A percentile compares a stretch with the other conserved stretches of the same genome.
These are phyloP conservation scores for Benincasa hispida DNA, from an alignment of 306 rosid species.

Conservation along the genomic window DNA sequence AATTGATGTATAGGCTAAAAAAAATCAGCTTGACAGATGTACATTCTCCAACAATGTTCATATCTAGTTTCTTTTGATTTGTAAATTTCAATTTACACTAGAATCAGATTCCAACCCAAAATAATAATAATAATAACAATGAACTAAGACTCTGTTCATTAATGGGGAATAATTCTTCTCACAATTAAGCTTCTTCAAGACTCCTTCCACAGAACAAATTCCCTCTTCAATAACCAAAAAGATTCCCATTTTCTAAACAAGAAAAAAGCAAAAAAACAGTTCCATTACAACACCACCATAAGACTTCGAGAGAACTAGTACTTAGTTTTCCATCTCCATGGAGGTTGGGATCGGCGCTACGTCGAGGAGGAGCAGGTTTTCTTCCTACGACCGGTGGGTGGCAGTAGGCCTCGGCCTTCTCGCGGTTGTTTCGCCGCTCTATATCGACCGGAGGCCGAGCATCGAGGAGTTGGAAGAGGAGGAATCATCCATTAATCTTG, in stretches of 20 bases:
- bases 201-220: not conserved
- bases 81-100: not conserved
- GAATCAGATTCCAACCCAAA: conserved; percentile 2
- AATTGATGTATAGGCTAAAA: too few relatives aligned
- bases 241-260: not conserved
- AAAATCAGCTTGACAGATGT: not conserved
- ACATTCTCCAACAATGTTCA: not conserved
- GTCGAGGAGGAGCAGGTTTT: conserved; percentile 32
- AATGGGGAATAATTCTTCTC: conserved; percentile 5
- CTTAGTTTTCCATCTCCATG: not conserved
- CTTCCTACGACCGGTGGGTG: conserved; percentile 46
- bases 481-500: conserved; percentile 20
- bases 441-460: conserved; percentile 38
- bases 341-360: conserved; percentile 25
- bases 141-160: not conserved
- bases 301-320: not conserved
- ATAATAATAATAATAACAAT: not conserved
- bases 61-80: not conserved
- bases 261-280: not conserved
- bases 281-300: not conserved
- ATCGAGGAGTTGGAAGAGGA: conserved; percentile 40
- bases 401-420: conserved; percentile 46
- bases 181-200: not conserved
- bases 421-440: conserved; percentile 79
- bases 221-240: not conserved